phyloP scores from a whole-genome alignment of 306 rosid genomes.

The Hippophae gyantsensis region DNA sequence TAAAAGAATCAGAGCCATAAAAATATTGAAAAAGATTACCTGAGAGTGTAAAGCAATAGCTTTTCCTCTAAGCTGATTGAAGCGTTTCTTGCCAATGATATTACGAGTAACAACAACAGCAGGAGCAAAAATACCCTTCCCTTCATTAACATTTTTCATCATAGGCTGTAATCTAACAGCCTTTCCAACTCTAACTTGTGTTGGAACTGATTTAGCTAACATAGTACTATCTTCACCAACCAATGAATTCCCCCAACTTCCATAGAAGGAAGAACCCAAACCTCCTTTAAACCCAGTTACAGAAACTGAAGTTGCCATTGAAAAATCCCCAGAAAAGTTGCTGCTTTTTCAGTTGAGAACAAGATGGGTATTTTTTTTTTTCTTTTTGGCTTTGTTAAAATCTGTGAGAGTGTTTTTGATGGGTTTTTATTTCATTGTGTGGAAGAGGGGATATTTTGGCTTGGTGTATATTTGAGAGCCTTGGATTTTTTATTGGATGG shows the following conservation, averaged over 20 bases:
- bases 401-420: slow-evolving; percentile 15
- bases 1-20: no score
- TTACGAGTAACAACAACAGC: slow-evolving; percentile 60
- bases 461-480: slow-evolving; percentile 56
- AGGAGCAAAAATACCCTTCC: slow-evolving; percentile 93
- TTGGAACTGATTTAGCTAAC: slow-evolving; percentile 41
- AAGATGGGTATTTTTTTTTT: not conserved
- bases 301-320: slow-evolving; percentile 64
- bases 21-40: slow-evolving; percentile 27
- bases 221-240: slow-evolving; percentile 53
- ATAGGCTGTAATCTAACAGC: slow-evolving; percentile 54
- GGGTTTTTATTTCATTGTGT: slow-evolving; percentile 36
- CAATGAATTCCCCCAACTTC: slow-evolving; percentile 69
- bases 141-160: slow-evolving; percentile 96
- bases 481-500: slow-evolving; percentile 41
- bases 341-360: not conserved
- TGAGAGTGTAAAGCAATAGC: slow-evolving; percentile 98
- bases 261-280: slow-evolving; percentile 55
- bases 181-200: slow-evolving; percentile 50
- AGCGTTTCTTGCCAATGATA: slow-evolving; percentile 78
- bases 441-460: slow-evolving; percentile 44
- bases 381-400: slow-evolving; percentile 4
- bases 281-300: slow-evolving; percentile 43
- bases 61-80: slow-evolving; percentile 92
- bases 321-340: not conserved